Evolutionary conservation across 2,329 filamentous ascomycete species (phyloP), one percentile per base, ranked within the genome.

Genomic region (Pyrenochaeta sp.): DNA sequence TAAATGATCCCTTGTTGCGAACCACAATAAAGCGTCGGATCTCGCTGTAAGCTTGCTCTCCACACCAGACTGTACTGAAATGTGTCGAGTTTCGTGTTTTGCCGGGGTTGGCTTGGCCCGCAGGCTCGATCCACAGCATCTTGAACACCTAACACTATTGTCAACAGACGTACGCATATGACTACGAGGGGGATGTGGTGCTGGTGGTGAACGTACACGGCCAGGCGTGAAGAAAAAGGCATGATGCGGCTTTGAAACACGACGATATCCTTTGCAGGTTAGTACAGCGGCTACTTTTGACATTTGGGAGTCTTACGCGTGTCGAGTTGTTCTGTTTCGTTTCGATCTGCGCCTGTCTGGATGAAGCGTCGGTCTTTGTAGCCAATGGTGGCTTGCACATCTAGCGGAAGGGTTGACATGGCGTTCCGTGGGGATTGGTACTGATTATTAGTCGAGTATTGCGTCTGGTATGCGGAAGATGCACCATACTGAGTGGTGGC

Each of bases 11-110:
- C 19, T 44, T 48, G 20, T 60, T 53, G 3, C 47, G 38, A 3
- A 61, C 41, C 2, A 61, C 56, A 10, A 61, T 41, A 26, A 61
- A 61, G 2, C 52, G 44, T n/a, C 58, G 34, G 6, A 61, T 61
- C 9, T 58, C 42, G 5, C 48, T 50, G 24, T 45, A 60, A 1
- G 48, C 56, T 9, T 17, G 35, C 21, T 60, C 50, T 1, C 36
- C 37, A 13, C 23, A 52, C 11, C 26, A 31, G 6, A 56, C 35
- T 1, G 32, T 27, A 26, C 48, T 58, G 20, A 58, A 55, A 19
- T 58, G 54, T 9, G 52, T 58, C 3, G 52, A 51, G 7, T 48
- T 48, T 8, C 49, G 31, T n/a, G 46, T 53, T 24, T 39, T 32
- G 1, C 49, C 52, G 20, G 32, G 42, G 10, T 36, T 38, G 1